A percentile compares a stretch with the other conserved stretches of the same genome.
Evolutionary conservation across 257 asterid genomes (phyloP).

Genomic region (Solanum etuberosum): DNA sequence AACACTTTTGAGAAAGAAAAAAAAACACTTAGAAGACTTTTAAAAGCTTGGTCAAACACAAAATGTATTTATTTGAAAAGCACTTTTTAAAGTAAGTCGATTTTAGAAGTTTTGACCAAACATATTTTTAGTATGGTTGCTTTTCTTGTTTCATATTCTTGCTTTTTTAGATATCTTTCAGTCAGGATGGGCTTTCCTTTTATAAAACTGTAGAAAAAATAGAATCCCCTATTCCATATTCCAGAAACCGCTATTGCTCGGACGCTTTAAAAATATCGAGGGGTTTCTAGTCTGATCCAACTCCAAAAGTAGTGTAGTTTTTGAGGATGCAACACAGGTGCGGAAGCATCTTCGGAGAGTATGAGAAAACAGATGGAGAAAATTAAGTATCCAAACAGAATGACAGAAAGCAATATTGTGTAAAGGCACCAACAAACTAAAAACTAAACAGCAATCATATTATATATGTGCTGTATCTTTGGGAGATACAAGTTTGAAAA

Average conservation of each 20-base stretch:
- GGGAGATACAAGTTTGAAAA: conserved; percentile 18
- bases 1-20: neutral
- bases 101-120: too few relatives aligned
- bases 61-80: too few relatives aligned
- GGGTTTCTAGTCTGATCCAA: neutral
- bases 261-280: neutral
- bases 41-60: neutral
- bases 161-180: neutral
- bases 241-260: neutral
- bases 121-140: neutral
- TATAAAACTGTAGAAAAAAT: neutral
- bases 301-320: neutral
- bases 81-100: too few relatives aligned
- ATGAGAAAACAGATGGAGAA: neutral
- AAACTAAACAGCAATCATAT: conserved; percentile 1
- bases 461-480: conserved; percentile 9
- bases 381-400: neutral
- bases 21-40: neutral
- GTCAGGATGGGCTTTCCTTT: neutral
- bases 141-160: neutral
- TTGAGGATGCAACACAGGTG: neutral
- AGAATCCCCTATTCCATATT: neutral
- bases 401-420: neutral
- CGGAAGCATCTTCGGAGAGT: neutral
- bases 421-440: neutral